Evolutionary conservation across 2,329 filamentous ascomycete genomes (phyloP).

Genomic region (Colletotrichum sp.): DNA sequence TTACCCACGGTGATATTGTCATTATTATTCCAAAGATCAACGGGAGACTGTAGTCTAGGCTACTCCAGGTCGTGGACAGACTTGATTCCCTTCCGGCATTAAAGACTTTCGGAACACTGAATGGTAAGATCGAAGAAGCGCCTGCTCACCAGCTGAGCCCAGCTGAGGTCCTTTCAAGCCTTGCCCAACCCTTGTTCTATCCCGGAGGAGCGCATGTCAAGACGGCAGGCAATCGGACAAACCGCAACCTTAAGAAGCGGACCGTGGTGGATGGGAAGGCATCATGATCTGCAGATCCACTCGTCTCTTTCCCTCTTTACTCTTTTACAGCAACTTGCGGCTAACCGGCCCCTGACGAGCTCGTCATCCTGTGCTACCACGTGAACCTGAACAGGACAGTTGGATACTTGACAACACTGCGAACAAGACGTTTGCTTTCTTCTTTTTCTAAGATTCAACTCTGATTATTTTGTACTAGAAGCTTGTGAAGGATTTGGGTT

Average conservation of each 20-base stretch:
- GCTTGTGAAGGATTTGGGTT: neutral
- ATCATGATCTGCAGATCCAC: neutral
- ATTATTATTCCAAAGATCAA: neutral
- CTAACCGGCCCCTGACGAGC: neutral
- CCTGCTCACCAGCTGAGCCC: neutral
- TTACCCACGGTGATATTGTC: neutral
- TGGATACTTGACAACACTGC: accelerated
- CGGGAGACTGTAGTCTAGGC: neutral
- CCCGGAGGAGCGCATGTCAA: neutral
- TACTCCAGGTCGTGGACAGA: neutral
- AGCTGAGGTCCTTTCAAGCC: neutral
- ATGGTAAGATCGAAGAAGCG: neutral
- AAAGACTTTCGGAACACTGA: neutral
- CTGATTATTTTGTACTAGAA: accelerated
- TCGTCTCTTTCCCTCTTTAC: neutral
- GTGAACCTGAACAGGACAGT: accelerated
- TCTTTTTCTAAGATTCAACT: neutral
- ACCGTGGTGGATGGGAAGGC: neutral
- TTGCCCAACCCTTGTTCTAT: neutral
- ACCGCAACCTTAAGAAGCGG: neutral
- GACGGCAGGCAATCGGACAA: neutral
- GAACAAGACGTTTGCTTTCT: neutral
- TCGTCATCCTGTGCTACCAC: neutral
- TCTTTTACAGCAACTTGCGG: neutral
- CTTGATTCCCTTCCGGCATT: neutral